Base-by-base conservation (phyloP, 768 basidiomycete genomes). In the Termitomyces sp. region DNA sequence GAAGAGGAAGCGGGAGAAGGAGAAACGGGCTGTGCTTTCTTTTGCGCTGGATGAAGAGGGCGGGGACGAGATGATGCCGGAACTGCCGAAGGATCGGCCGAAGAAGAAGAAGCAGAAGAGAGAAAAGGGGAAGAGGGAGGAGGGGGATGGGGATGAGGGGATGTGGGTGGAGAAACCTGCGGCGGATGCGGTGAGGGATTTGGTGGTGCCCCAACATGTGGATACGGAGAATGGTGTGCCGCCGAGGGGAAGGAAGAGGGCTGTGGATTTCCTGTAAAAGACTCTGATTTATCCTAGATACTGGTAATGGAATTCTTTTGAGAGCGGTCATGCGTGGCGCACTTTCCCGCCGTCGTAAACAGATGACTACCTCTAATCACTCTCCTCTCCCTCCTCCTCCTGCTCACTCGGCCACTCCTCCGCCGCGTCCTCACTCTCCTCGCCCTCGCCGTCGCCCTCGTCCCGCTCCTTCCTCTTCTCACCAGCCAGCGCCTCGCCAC, bases 31-130 rank as follows among this genome's bases (percentile, higher is more conserved):
- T 73, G 71, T 80, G 4, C 75, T 91, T 35, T 91, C 90, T 8
- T 94, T 95, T 66, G 85, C 85, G 56, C 74, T 89, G 57, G 92
- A 90, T 65, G 88, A 85, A 43, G 86, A 78, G 22, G 81, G 77
- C 0, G 76, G 68, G 24, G 77, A 73, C 24, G 73, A 69, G 5
- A 64, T 69, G 20, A 65, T 68, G 40, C 61, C 67, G 45, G 65
- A 72, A 65, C 67, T 77, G 63, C 59, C 68, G 2, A 72, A 70
- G 41, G 73, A 77, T 36, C 65, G 72, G 57, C 72, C 74, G 49
- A 79, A 72, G 68, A 75, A 75, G 68, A 79, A 76, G 62, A 76
- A 78, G 69, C 77, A 77, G 56, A 72, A 74, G 52, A 77, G 76
- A 60, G 72, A 71, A 45, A 60, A 55, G 43, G 63, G 63, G 18